Conservation (phyloP, 2,329 filamentous ascomycete species). For the Penicillium corylophilum region DNA sequence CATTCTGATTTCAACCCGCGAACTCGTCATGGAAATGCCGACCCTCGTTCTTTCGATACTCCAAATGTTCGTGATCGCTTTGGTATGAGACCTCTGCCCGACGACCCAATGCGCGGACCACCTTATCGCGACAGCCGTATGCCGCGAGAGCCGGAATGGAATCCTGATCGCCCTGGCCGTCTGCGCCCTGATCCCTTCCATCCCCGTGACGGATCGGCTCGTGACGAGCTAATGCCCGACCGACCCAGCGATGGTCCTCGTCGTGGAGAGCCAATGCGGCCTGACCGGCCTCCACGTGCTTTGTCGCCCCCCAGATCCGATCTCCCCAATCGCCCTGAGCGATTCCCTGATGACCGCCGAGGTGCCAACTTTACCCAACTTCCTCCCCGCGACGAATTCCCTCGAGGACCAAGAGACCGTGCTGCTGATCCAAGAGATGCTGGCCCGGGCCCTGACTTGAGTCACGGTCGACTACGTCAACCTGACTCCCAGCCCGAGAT, state of each 20-base stretch:
- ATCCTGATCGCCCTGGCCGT: constrained; percentile 35
- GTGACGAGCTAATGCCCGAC: constrained; percentile 37
- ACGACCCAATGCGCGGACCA: constrained; percentile 42
- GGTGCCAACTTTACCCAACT: constrained; percentile 25
- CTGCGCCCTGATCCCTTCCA: constrained; percentile 34
- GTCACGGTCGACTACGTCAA: constrained; percentile 48
- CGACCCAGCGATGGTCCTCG: constrained; percentile 29
- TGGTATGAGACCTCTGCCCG: constrained; percentile 30
- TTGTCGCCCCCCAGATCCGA: constrained; percentile 31
- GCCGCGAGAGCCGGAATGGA: constrained; percentile 39
- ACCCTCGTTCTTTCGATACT: constrained; percentile 38
- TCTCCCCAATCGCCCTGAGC: constrained; percentile 37
- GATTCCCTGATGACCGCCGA: constrained; percentile 39
- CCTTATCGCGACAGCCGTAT: constrained; percentile 36
- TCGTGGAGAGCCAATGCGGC: constrained; percentile 29
- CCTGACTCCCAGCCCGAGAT: constrained; percentile 42
- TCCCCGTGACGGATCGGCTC: constrained; percentile 30
- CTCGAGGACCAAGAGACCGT: constrained; percentile 54
- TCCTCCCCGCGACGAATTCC: constrained; percentile 45
- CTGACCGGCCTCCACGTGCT: constrained; percentile 26
- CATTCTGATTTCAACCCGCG: constrained; percentile 38
- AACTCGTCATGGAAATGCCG: constrained; percentile 38
- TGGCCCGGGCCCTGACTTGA: constrained; percentile 41
- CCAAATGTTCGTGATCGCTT: constrained; percentile 37
- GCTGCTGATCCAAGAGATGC: constrained; percentile 40